Conservation (phyloP, 2,329 filamentous ascomycete species). For the Graphiopsis chlorocephala region DNA sequence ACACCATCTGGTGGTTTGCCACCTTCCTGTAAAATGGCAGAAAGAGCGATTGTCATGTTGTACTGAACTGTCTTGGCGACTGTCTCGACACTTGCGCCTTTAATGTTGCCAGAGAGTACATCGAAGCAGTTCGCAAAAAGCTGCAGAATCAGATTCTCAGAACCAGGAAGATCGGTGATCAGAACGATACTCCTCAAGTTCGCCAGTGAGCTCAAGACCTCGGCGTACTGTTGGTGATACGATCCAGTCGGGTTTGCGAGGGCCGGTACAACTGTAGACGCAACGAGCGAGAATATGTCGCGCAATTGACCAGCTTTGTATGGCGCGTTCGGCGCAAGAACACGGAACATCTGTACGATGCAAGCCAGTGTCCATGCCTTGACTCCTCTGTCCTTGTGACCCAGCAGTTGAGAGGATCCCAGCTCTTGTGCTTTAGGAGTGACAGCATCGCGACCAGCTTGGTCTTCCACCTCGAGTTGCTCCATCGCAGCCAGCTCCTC, state of each 20-base stretch:
- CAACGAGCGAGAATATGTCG: constrained; percentile 91
- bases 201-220: constrained; percentile 81
- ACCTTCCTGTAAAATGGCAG: constrained; percentile 83
- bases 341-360: constrained; percentile 85
- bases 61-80: constrained; percentile 91
- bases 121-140: constrained; percentile 92
- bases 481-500: constrained; percentile 83
- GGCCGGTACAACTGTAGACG: constrained; percentile 77
- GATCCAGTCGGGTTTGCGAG: constrained; percentile 82
- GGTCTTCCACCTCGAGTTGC: constrained; percentile 63
- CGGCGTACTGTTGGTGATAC: constrained; percentile 91
- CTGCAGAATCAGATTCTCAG: constrained; percentile 73
- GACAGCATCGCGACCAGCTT: constrained; percentile 75
- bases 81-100: constrained; percentile 72
- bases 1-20: constrained; percentile 73
- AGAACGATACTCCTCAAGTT: constrained; percentile 94
- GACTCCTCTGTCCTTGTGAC: constrained; percentile 91
- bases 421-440: constrained; percentile 81
- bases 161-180: constrained; percentile 79
- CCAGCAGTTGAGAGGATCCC: constrained; percentile 74
- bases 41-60: constrained; percentile 82
- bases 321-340: constrained; percentile 92
- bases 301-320: constrained; percentile 88
- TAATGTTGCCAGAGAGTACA: constrained; percentile 76
- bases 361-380: constrained; percentile 85